Evolutionary conservation across 441 rosid species (phyloP), one percentile per base, ranked within the genome.

Genomic region (Flueggea neowawraea): DNA sequence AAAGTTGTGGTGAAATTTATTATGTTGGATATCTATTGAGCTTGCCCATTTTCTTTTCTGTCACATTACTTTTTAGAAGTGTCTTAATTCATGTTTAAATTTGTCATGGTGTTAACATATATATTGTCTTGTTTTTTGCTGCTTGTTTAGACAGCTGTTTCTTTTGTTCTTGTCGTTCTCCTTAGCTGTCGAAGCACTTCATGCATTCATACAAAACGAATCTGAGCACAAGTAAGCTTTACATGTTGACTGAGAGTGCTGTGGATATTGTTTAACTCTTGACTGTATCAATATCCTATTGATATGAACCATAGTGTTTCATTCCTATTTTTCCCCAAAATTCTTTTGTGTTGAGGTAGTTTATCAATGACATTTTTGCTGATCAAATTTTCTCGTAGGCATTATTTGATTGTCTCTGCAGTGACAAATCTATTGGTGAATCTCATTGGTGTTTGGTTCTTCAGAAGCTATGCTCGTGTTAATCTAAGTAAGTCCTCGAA

Each of bases 131-230:
- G 54, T 67, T 73, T 80, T 79, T 87, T 22, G 89, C 74, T 83
- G 76, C 84, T 55, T 84, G 80, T 92, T 79, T 94, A 90, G 98
- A 84, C 98, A 90, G 98, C 91, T 94, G 78, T 94, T 90, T 77
- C 95, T 94, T 69, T 75, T 90, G 91, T 90, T 94, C 94, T 78
- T 94, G 97, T 90, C 98, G 65, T 94, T 94, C 82, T 90, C 98
- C 69, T 55, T 94, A 49, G 95, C 97, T 22, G 98, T 94, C 79
- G 98, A 94, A 79, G 98, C 97, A 47, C 96, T 90, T 75, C 98
- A 94, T 75, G 98, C 97, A 60, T 94, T 94, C 75, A 84, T 94
- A 65, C 98, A 94, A 80, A 97, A 90, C 66, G 98, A 94, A 78
- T 87, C 97, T 17, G 97, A 88, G 77, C 98, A 93, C 86, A 90